Evolutionary conservation across 2,329 filamentous ascomycete species (phyloP).

Genomic region (Fusarium musae): DNA sequence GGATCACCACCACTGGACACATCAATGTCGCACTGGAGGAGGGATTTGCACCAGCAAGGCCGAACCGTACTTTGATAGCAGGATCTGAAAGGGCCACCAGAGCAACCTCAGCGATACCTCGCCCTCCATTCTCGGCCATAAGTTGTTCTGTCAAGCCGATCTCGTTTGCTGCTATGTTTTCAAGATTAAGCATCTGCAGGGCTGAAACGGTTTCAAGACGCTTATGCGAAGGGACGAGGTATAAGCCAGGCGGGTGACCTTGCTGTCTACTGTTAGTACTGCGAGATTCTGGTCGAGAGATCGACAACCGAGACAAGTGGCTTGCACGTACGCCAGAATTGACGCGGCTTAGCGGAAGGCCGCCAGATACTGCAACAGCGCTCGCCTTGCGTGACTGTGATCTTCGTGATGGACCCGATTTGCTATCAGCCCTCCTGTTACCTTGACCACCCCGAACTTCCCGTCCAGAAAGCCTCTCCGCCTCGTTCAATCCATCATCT

Average conservation of each 20-base stretch:
- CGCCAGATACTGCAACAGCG: constrained; percentile 48
- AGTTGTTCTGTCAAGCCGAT: constrained; percentile 88
- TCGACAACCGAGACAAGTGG: constrained; percentile 47
- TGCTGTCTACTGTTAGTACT: constrained; percentile 52
- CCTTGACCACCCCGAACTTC: constrained; percentile 63
- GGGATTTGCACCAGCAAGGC: constrained; percentile 54
- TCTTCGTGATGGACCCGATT: constrained; percentile 59
- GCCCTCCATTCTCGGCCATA: constrained; percentile 90
- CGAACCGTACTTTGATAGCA: constrained; percentile 65
- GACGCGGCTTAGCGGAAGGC: constrained; percentile 58
- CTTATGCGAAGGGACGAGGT: constrained; percentile 64
- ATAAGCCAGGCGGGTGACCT: constrained; percentile 59
- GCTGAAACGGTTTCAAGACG: constrained; percentile 73
- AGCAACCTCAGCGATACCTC: constrained; percentile 87
- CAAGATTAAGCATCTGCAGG: constrained; percentile 89
- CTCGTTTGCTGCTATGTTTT: constrained; percentile 89
- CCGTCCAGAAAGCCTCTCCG: constrained; percentile 60
- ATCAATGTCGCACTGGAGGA: constrained; percentile 46
- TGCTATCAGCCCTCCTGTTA: constrained; percentile 64
- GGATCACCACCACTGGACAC: constrained; percentile 69
- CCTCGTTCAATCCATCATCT: constrained; percentile 65
- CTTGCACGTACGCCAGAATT: constrained; percentile 58
- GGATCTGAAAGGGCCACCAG: constrained; percentile 74
- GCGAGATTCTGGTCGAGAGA: constrained; percentile 46
- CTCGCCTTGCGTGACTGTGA: constrained; percentile 70